Evolutionary conservation across 768 basidiomycete species (phyloP).

Genomic region (Leccinum pellstonianum): DNA sequence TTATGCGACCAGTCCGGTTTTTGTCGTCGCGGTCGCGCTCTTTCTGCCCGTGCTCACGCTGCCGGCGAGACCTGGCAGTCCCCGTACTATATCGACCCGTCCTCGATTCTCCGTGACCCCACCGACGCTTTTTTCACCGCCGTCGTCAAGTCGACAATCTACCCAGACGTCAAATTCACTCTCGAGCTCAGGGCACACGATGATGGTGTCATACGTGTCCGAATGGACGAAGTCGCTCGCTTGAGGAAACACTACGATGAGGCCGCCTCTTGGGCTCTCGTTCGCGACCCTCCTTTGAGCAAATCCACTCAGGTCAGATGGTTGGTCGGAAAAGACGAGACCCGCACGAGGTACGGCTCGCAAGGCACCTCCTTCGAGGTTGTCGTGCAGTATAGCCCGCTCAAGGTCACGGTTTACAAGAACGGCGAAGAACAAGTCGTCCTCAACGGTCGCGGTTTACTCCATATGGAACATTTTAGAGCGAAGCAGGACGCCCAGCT

Average conservation of each 20-base stretch:
- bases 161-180: conserved; percentile 79
- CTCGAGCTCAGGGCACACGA: conserved; percentile 82
- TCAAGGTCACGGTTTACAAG: conserved; percentile 70
- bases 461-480: conserved; percentile 99
- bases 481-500: conserved; percentile 48
- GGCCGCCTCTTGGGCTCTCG: conserved; percentile 84
- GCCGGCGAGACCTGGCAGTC: conserved; percentile 67
- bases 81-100: conserved; percentile 77
- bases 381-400: conserved; percentile 69
- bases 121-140: conserved; percentile 68
- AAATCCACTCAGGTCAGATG: conserved; percentile 49
- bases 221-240: conserved; percentile 86
- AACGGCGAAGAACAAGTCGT: conserved; percentile 82
- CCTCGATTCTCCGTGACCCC: conserved; percentile 48
- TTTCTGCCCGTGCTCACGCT: conserved; percentile 69
- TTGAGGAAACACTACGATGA: conserved; percentile 88
- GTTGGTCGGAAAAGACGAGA: conserved; percentile 62
- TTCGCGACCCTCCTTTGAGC: conserved; percentile 67
- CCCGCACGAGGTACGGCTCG: conserved; percentile 62
- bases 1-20: conserved; percentile 93
- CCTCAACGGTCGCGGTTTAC: conserved; percentile 82
- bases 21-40: conserved; percentile 86
- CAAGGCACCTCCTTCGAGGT: conserved; percentile 63
- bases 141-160: conserved; percentile 73
- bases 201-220: conserved; percentile 86